These are phyloP conservation scores for Daldinia loculata DNA, from an alignment of 495 filamentous ascomycete species.

Conservation along the genomic window DNA sequence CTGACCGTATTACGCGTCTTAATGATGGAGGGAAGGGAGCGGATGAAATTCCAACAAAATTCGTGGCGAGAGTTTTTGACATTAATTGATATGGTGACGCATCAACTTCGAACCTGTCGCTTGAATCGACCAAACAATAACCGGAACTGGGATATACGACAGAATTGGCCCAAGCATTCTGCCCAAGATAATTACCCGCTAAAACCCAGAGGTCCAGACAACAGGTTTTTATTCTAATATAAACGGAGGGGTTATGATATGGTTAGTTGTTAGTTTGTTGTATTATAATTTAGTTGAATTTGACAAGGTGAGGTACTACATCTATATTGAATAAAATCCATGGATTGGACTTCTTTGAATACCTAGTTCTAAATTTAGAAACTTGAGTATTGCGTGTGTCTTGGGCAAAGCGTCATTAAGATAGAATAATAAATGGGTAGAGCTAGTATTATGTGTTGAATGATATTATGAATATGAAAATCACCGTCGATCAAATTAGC, in stretches of 20 bases:
- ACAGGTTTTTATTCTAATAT: not conserved
- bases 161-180: constrained; percentile 1
- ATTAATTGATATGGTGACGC: not conserved
- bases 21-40: not conserved
- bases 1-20: not conserved
- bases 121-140: not conserved
- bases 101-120: not conserved
- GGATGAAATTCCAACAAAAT: not conserved
- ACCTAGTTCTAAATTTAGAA: not conserved
- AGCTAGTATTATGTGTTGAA: not conserved
- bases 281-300: not conserved
- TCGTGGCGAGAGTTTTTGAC: not conserved
- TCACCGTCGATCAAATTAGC: not conserved
- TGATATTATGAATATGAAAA: not conserved
- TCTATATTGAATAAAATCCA: not conserved
- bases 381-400: not conserved
- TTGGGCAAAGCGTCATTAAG: not conserved
- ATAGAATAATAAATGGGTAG: not conserved
- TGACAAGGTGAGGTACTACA: not conserved
- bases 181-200: not conserved
- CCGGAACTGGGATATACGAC: not conserved
- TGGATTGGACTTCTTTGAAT: not conserved
- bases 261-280: not conserved
- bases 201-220: not conserved
- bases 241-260: not conserved